Evolutionary conservation across 495 filamentous ascomycete genomes (phyloP), one percentile per base, ranked within the genome.

Genomic region (Hyaloscypha finlandica): DNA sequence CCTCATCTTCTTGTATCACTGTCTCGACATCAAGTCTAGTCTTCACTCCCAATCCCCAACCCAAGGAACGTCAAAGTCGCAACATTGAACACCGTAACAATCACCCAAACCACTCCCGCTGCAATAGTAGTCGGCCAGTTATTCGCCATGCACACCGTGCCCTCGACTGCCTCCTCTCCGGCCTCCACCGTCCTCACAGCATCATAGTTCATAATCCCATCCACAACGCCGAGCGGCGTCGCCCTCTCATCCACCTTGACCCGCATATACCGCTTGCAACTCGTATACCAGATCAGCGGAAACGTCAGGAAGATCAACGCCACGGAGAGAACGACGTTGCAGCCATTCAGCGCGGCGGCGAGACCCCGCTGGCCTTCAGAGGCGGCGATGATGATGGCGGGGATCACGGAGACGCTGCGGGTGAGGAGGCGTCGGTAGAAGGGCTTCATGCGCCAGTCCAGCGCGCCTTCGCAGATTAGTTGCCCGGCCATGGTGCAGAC

Each of bases 401-500:
- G 91, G 6, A 88, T 87, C 75, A 94, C 92, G 68, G 87, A 88
- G 71, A 94, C 88, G 12, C 81, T 80, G 2, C 85, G 76, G 2
- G 91, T 93, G 45, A 92, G 74, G 20, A 94, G 81, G 51, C 91
- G 42, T 14, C 91, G 86, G 11, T 90, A 62, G 89, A 90, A 94
- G 0, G 91, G 91, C 65, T 78, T 77, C 37, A 90, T 79, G 30
- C 72, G 86, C 89, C 90, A 92, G 66, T 86, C 84, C 51, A 94
- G 76, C 75, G 90, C 90, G 37, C 91, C 91, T 72, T 94, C 91
- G 9, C 11, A 48, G 11, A 48, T 19, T 4, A 48, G 9, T 72
- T 94, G 91, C 3, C 91, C 91, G 3, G 91, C 86, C 73, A 94
- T 94, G 22, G 91, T 94, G 75, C 89, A 92, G 16, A 95, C 87